A percentile compares a stretch with the other conserved stretches of the same genome.
These are phyloP conservation scores for Selaginella tamariscina DNA, from an alignment of 75 land plant species.

Conservation along the genomic window DNA sequence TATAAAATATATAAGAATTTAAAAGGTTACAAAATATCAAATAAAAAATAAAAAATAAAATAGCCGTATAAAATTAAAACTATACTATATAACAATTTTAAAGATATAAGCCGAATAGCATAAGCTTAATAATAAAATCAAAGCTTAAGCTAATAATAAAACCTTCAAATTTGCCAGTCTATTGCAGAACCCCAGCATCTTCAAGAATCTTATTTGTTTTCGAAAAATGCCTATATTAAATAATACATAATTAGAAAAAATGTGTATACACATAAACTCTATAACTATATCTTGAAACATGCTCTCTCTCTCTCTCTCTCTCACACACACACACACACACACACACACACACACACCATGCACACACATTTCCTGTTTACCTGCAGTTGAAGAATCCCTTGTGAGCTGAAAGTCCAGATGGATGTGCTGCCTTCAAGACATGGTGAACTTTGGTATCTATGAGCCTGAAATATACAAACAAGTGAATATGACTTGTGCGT, in stretches of 20 bases:
- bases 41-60: no score
- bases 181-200: conserved; percentile 37
- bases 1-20: no score
- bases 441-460: conserved; percentile 69
- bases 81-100: no score
- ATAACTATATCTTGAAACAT: no score
- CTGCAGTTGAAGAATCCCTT: conserved; percentile 96
- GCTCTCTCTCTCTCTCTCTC: no score
- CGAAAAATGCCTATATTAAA: conserved; percentile 70
- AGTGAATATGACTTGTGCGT: neutral
- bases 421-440: conserved; percentile 86
- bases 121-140: no score
- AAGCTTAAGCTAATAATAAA: no score
- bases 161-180: conserved; percentile 63
- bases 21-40: no score
- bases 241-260: neutral
- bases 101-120: no score
- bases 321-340: neutral
- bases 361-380: conserved; percentile 21
- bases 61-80: no score
- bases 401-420: conserved; percentile 93
- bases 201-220: conserved; percentile 63
- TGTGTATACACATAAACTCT: neutral
- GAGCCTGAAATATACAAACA: conserved; percentile 33
- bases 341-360: no score